These are phyloP conservation scores for Hypoxylon sp. DNA, from an alignment of 2,329 filamentous ascomycete species.

Conservation along the genomic window DNA sequence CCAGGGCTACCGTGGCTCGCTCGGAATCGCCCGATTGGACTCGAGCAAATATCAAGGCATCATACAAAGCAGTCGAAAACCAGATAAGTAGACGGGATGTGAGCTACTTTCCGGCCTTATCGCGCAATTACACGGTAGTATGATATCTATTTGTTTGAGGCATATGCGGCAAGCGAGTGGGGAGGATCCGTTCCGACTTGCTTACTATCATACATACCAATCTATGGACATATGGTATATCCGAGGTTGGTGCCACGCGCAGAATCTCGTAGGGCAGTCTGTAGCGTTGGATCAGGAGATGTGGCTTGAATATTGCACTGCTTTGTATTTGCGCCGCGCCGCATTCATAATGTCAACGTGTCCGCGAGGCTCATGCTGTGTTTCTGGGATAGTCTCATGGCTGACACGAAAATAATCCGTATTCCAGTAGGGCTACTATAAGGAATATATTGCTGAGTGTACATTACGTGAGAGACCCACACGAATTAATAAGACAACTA, in stretches of 20 bases:
- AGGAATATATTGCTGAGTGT: constrained; percentile 14
- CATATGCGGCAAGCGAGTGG: constrained; percentile 20
- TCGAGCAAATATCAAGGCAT: constrained; percentile 2
- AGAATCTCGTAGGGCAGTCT: background rate
- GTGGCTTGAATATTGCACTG: constrained; percentile 14
- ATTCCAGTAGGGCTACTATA: background rate
- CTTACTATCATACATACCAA: constrained; percentile 9
- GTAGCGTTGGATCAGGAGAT: constrained; percentile 8
- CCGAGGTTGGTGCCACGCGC: constrained; percentile 17
- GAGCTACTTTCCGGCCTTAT: constrained; percentile 25
- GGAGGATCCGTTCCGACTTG: constrained; percentile 35
- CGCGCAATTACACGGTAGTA: constrained; percentile 29
- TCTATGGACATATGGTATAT: constrained; percentile 23
- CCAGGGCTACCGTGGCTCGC: background rate
- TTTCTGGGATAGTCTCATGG: constrained; percentile 2
- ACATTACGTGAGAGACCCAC: constrained; percentile 3
- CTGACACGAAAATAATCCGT: constrained; percentile 18
- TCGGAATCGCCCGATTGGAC: constrained; percentile 7
- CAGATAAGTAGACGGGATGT: constrained; percentile 9
- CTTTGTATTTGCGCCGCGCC: constrained; percentile 7
- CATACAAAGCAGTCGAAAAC: background rate
- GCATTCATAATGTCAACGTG: constrained; percentile 15
- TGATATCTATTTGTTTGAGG: constrained; percentile 22
- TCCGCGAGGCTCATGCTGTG: constrained; percentile 1
- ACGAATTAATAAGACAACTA: constrained; percentile 5